phyloP scores from a whole-genome alignment of 2,329 filamentous ascomycete species.

The Aphanocladium album region DNA sequence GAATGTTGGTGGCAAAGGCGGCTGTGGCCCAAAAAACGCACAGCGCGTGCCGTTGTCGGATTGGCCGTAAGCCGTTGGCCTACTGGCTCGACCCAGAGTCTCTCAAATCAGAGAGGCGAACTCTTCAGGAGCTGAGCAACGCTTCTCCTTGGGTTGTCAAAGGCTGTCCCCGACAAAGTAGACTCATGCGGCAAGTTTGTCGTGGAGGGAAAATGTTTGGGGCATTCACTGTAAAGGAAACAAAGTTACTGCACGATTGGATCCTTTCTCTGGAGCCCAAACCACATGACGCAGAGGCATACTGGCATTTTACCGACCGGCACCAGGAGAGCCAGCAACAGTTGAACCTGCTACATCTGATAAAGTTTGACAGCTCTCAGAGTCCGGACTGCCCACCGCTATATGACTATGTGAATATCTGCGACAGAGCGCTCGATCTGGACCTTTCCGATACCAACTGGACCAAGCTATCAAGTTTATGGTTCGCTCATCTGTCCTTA shows the following conservation, averaged over 20 bases:
- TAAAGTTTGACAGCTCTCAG: not conserved
- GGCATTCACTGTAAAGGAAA: conserved; percentile 39
- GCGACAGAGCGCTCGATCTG: no score
- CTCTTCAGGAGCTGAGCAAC: not conserved
- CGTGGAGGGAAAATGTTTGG: conserved; percentile 46
- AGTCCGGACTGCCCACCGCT: not conserved
- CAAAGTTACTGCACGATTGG: not conserved
- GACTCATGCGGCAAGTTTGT: conserved; percentile 34
- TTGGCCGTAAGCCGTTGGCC: no score
- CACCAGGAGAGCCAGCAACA: no score
- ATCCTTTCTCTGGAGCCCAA: not conserved
- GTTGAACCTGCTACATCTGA: not conserved
- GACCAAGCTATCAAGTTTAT: not conserved
- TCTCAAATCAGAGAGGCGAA: no score
- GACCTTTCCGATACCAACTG: no score
- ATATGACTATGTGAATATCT: not conserved
- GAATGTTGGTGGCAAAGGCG: no score
- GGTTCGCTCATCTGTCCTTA: not conserved
- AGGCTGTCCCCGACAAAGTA: conserved; percentile 34
- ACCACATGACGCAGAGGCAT: not conserved
- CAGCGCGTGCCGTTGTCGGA: no score
- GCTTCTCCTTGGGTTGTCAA: conserved; percentile 30
- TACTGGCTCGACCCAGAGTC: no score
- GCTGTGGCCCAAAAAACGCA: no score
- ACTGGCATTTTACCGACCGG: conserved; percentile 1